Conservation (phyloP, 805 yeast genomes). For the Metschnikowia arizonensis region DNA sequence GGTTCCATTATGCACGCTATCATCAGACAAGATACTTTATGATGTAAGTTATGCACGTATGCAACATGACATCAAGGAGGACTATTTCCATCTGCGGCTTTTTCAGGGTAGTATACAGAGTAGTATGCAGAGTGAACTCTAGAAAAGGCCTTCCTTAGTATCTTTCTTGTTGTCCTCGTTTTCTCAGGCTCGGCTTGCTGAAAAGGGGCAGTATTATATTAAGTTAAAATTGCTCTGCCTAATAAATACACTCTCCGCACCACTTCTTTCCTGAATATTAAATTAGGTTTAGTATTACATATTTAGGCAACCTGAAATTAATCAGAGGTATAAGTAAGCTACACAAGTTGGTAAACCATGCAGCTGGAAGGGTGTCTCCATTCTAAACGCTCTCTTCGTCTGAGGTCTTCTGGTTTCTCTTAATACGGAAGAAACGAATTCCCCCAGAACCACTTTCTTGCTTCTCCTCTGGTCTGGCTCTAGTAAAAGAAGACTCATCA, state of each 20-base stretch:
- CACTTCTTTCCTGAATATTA: background rate
- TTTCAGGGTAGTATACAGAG: no score
- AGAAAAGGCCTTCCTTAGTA: no score
- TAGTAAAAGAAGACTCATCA: conserved; percentile 43
- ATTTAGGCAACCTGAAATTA: background rate
- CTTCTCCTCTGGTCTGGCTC: conserved; percentile 32
- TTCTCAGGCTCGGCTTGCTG: background rate
- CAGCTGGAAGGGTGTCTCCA: background rate
- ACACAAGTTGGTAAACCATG: background rate
- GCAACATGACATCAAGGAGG: background rate
- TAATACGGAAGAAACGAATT: conserved; percentile 72
- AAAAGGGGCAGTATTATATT: background rate
- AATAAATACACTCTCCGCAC: background rate
- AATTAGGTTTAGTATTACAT: conserved; percentile 3
- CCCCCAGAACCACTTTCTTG: conserved; percentile 49
- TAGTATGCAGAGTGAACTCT: background rate
- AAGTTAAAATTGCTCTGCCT: background rate
- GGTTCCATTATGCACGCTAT: background rate
- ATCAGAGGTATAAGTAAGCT: conserved; percentile 3
- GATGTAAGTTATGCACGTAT: background rate
- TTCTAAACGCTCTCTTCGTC: conserved; percentile 43
- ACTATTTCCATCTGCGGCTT: background rate
- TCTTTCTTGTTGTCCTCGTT: background rate
- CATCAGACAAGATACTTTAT: background rate
- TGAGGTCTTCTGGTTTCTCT: conserved; percentile 45